phyloP scores from a whole-genome alignment of 306 rosid species.

The Cucurbita argyrosperma region DNA sequence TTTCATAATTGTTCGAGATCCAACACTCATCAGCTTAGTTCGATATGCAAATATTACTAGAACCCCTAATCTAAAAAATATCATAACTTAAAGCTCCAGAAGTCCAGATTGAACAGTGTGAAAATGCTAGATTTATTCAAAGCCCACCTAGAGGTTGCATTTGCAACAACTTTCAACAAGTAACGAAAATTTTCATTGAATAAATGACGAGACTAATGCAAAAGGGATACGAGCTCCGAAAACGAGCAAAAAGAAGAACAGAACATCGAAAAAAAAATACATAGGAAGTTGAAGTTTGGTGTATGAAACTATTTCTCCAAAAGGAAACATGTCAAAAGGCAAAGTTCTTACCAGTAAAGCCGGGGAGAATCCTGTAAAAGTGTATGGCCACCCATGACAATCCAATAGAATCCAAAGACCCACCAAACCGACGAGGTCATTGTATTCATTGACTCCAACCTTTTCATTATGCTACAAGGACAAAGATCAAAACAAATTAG shows the following conservation, averaged over 20 bases:
- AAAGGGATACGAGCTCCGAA: too few species aligned
- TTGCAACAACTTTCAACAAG: not conserved
- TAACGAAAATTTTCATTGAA: too few species aligned
- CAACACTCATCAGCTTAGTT: not conserved
- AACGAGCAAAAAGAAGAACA: too few species aligned
- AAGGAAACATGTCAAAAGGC: not conserved
- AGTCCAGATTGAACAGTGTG: not conserved
- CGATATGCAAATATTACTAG: not conserved
- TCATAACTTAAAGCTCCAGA: not conserved
- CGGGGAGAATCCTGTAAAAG: conserved; percentile 74
- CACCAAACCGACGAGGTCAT: conserved; percentile 68
- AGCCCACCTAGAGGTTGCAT: not conserved
- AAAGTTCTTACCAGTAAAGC: conserved; percentile 48
- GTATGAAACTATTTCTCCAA: not conserved
- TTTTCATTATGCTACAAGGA: conserved; percentile 42
- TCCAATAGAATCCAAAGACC: conserved; percentile 79
- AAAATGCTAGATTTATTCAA: not conserved
- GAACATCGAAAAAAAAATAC: too few species aligned
- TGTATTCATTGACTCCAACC: conserved; percentile 48
- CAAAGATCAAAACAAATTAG: conserved; percentile 2
- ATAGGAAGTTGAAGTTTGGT: not conserved
- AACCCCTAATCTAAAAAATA: not conserved
- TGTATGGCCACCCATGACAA: conserved; percentile 65
- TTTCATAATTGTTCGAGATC: not conserved
- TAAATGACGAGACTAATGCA: too few species aligned